A percentile compares a stretch with the other conserved stretches of the same genome.
Evolutionary conservation across 129 eudicot species (phyloP).

Genomic region (Centella asiatica): DNA sequence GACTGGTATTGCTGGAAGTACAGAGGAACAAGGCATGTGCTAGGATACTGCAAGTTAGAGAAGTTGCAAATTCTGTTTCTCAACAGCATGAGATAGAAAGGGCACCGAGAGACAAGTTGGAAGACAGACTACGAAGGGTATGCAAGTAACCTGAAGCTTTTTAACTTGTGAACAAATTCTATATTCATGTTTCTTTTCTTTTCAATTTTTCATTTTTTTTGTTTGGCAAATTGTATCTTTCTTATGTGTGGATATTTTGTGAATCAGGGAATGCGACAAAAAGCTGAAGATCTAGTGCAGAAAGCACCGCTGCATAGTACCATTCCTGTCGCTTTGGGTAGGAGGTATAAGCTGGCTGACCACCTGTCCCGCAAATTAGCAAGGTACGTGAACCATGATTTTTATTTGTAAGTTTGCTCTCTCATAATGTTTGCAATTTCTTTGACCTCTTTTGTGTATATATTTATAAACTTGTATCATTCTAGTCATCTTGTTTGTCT

Average conservation of each 20-base stretch:
- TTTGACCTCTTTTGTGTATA: neutral
- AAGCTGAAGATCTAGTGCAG: constrained; percentile 53
- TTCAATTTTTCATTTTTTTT: too few species aligned
- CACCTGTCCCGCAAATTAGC: constrained; percentile 53
- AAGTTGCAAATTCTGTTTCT: constrained; percentile 44
- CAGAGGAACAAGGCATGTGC: constrained; percentile 61
- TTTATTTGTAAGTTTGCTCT: too few species aligned
- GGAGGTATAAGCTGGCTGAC: constrained; percentile 53
- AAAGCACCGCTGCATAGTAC: constrained; percentile 44
- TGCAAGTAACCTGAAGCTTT: too few species aligned
- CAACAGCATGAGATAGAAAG: constrained; percentile 82
- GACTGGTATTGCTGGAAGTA: constrained; percentile 65
- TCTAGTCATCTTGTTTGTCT: too few species aligned
- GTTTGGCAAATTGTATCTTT: constrained; percentile 5
- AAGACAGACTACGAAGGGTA: constrained; percentile 70
- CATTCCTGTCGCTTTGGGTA: constrained; percentile 34
- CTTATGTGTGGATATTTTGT: constrained; percentile 7
- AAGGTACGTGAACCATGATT: too few species aligned
- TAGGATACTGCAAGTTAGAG: constrained; percentile 51
- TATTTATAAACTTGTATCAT: too few species aligned
- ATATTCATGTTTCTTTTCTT: neutral
- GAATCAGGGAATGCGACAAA: constrained; percentile 66
- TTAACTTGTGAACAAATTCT: neutral
- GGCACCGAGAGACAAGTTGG: constrained; percentile 61
- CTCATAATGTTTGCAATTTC: too few species aligned